Percentiles rank a stretch among this genome's conserved stretches.
Evolutionary conservation across 2,329 filamentous ascomycete genomes (phyloP).

Genomic region (Gremmenia infestans): DNA sequence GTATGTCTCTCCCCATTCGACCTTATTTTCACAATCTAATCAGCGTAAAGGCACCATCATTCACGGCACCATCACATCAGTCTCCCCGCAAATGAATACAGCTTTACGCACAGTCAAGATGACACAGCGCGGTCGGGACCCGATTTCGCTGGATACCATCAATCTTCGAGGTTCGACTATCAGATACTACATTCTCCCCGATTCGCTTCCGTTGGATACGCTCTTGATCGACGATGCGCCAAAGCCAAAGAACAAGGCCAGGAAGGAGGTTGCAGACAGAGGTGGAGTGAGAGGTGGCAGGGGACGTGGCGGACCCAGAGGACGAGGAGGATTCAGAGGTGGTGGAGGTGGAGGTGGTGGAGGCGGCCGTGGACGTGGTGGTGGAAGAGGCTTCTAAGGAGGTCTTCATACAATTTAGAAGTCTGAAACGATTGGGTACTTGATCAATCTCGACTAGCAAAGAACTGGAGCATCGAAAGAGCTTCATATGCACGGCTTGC

Average conservation of each 20-base stretch:
- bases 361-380: constrained; percentile 47
- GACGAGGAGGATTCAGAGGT: constrained; percentile 42
- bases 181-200: constrained; percentile 92
- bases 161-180: constrained; percentile 95
- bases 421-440: neutral
- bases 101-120: constrained; percentile 94
- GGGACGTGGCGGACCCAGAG: constrained; percentile 40
- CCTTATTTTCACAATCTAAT: neutral
- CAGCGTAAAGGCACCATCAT: constrained; percentile 73
- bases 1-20: constrained; percentile 42
- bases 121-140: constrained; percentile 83
- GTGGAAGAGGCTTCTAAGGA: constrained; percentile 34
- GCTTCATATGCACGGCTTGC: neutral
- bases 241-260: constrained; percentile 99
- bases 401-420: neutral
- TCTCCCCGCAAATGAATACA: constrained; percentile 98
- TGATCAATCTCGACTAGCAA: neutral
- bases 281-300: constrained; percentile 41
- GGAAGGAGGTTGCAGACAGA: constrained; percentile 72
- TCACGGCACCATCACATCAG: constrained; percentile 92
- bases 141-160: constrained; percentile 87
- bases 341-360: constrained; percentile 48
- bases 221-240: constrained; percentile 93
- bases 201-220: constrained; percentile 91
- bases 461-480: neutral